Percentiles rank a stretch among this genome's conserved stretches.
Evolutionary conservation across 148 eudicot species (phyloP).

Genomic region (Silene latifolia): DNA sequence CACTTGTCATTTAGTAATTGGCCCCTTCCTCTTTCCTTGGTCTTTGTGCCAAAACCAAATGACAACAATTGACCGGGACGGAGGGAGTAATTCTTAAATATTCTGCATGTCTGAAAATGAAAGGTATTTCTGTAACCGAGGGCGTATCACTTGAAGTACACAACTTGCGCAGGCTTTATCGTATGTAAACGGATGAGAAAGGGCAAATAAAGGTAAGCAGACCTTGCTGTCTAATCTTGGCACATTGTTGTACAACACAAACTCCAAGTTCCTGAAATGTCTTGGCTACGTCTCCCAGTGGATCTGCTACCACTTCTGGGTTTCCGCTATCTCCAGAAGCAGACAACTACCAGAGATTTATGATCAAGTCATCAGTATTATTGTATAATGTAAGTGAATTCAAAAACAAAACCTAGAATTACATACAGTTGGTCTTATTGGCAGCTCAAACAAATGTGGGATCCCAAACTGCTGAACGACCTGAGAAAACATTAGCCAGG

Average conservation of each 20-base stretch:
- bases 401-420: background rate
- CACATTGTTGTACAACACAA: constrained; percentile 97
- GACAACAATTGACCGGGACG: no score
- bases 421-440: constrained; percentile 89
- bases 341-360: constrained; percentile 53
- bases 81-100: no score
- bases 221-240: constrained; percentile 99
- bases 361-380: constrained; percentile 2
- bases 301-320: constrained; percentile 95
- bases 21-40: no score
- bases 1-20: no score
- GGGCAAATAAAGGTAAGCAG: background rate
- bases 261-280: constrained; percentile 92
- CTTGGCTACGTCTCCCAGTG: constrained; percentile 80
- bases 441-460: constrained; percentile 92
- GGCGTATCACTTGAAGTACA: background rate
- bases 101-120: background rate
- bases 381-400: background rate
- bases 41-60: no score
- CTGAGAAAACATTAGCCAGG: constrained; percentile 37
- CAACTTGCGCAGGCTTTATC: background rate
- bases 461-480: constrained; percentile 97
- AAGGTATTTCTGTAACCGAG: background rate
- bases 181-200: background rate
- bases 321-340: constrained; percentile 97